Evolutionary conservation across 2,329 filamentous ascomycete genomes (phyloP).

Genomic region (Fusarium scirpi): DNA sequence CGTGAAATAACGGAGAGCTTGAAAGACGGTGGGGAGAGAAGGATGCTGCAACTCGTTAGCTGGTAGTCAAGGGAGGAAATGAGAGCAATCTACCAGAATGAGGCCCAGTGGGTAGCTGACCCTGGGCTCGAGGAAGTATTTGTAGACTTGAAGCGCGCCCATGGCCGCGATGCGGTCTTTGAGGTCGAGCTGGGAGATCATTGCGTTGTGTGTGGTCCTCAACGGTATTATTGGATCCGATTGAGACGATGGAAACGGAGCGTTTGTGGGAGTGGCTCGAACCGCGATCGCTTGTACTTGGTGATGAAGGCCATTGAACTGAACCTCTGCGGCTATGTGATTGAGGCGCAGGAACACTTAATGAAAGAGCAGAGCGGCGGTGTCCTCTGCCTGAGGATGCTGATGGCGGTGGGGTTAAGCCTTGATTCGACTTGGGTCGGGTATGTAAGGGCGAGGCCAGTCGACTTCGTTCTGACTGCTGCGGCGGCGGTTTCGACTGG

Average conservation of each 20-base stretch:
- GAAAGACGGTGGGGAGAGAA: constrained; percentile 58
- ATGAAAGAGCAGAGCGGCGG: constrained; percentile 72
- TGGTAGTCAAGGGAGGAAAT: constrained; percentile 2
- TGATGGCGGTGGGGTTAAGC: constrained; percentile 60
- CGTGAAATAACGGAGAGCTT: constrained; percentile 65
- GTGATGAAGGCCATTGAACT: constrained; percentile 59
- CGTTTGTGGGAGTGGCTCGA: constrained; percentile 74
- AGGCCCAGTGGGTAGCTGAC: constrained; percentile 59
- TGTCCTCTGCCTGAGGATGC: constrained; percentile 65
- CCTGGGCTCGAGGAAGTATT: constrained; percentile 59
- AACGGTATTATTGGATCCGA: constrained; percentile 68
- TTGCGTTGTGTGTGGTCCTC: constrained; percentile 61
- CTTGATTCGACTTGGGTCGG: constrained; percentile 57
- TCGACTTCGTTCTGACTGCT: constrained; percentile 51
- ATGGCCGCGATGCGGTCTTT: constrained; percentile 73
- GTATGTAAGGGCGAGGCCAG: constrained; percentile 58
- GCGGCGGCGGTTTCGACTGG: constrained; percentile 47
- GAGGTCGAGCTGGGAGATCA: constrained; percentile 57
- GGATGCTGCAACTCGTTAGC: constrained; percentile 48
- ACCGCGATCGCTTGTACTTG: constrained; percentile 48
- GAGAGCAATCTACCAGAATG: constrained; percentile 54
- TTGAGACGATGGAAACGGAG: constrained; percentile 85
- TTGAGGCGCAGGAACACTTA: constrained; percentile 64
- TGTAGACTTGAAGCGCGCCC: constrained; percentile 85
- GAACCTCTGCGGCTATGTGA: constrained; percentile 61